A percentile compares a stretch with the other conserved stretches of the same genome.
Conservation (phyloP, 495 filamentous ascomycete genomes). For the Hypoxylon trugodes region DNA sequence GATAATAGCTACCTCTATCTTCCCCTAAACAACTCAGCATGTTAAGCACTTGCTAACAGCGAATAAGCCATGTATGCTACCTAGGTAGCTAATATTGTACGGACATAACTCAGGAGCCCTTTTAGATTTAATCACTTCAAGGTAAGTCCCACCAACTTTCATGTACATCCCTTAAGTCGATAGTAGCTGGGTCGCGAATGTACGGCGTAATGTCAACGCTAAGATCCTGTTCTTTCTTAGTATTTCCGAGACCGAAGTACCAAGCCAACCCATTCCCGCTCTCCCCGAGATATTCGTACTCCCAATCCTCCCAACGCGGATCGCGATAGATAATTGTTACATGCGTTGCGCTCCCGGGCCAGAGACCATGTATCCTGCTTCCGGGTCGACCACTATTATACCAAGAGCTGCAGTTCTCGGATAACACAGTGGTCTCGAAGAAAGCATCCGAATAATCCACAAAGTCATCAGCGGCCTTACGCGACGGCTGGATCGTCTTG, state of each 20-base stretch:
- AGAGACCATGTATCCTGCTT: conserved; percentile 67
- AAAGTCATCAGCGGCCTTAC: conserved; percentile 68
- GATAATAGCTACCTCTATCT: no score
- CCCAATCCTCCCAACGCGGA: conserved; percentile 77
- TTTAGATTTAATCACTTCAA: background rate
- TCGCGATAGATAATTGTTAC: conserved; percentile 64
- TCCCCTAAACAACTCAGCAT: no score
- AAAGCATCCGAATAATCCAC: conserved; percentile 68
- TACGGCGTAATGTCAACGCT: conserved; percentile 52
- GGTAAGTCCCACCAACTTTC: conserved; percentile 53
- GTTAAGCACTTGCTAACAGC: no score
- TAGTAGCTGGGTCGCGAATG: conserved; percentile 44
- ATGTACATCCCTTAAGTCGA: conserved; percentile 51
- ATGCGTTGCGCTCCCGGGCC: conserved; percentile 70
- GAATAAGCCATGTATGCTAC: background rate
- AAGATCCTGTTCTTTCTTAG: conserved; percentile 49
- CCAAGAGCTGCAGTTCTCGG: conserved; percentile 73
- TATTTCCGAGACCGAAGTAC: conserved; percentile 58
- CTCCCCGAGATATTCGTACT: conserved; percentile 63
- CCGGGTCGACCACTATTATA: conserved; percentile 70
- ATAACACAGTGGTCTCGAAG: conserved; percentile 67
- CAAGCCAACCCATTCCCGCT: conserved; percentile 53
- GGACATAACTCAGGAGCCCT: background rate
- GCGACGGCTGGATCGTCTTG: conserved; percentile 62
- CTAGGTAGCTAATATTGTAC: background rate